Evolutionary conservation across 495 filamentous ascomycete genomes (phyloP).

Genomic region (Sporormia fimetaria): DNA sequence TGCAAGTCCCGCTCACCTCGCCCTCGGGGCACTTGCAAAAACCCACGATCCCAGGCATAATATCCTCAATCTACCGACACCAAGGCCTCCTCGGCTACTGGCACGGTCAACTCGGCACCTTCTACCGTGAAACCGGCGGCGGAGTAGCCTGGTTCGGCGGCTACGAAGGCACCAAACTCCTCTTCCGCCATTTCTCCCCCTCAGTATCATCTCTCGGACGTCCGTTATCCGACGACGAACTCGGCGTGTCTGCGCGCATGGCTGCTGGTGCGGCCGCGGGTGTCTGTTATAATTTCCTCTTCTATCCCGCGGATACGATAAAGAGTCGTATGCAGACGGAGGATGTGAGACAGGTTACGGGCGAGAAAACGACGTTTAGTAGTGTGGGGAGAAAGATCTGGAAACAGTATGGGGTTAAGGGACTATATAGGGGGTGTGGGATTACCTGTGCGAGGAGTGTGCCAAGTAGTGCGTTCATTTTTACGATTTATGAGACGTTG

Average conservation of each 20-base stretch:
- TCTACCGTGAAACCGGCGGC: constrained; percentile 89
- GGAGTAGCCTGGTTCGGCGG: constrained; percentile 91
- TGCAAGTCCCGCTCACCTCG: constrained; percentile 59
- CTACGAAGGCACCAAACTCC: constrained; percentile 66
- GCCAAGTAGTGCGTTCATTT: constrained; percentile 95
- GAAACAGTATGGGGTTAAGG: constrained; percentile 66
- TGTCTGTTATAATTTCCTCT: constrained; percentile 89
- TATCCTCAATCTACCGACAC: constrained; percentile 64
- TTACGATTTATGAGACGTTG: constrained; percentile 80
- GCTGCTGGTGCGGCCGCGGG: constrained; percentile 83
- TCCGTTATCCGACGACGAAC: constrained; percentile 12
- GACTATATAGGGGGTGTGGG: constrained; percentile 86
- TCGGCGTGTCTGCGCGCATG: constrained; percentile 71
- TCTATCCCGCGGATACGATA: constrained; percentile 94
- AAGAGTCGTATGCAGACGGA: constrained; percentile 94
- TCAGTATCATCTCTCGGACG: neutral
- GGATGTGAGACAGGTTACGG: constrained; percentile 41
- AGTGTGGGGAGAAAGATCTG: constrained; percentile 58
- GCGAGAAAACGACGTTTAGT: constrained; percentile 49
- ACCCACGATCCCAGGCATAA: constrained; percentile 48
- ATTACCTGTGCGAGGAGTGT: constrained; percentile 81
- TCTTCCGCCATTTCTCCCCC: constrained; percentile 39
- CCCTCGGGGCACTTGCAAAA: constrained; percentile 18
- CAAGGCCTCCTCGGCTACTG: constrained; percentile 82
- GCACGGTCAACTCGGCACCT: constrained; percentile 85